Evolutionary conservation across 1,284 basidiomycete species (phyloP), one percentile per base, ranked within the genome.

Genomic region (Pseudozyma thailandica): DNA sequence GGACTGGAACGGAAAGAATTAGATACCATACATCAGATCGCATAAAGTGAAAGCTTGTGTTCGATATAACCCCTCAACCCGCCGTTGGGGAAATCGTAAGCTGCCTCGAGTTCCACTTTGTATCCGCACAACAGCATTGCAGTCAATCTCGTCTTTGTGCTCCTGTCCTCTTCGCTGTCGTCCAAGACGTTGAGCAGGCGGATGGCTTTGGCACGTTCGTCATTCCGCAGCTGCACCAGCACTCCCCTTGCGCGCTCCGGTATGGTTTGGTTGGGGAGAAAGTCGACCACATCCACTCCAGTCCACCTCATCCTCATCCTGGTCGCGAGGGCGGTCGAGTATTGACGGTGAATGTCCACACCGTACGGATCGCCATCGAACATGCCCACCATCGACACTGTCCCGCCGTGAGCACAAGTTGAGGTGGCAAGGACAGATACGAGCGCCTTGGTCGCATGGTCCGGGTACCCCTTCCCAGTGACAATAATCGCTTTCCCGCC

Each of bases 381-480:
- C 25, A 57, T 6, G 2, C 59, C 62, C 9, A 41, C 44, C 43
- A 57, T 27, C 23, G n/a, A 15, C 5, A 65, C 33, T 3, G 15
- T 42, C 2, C 18, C 15, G 2, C 21, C 37, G 12, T 20, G 21
- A 9, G 20, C 21, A 15, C 26, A 46, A 1, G 5, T 21, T 0
- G 28, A 4, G 3, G 16, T 12, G 0, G 38, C 12, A 2, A 75
- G 26, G 1, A 57, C 37, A 6, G 21, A 15, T 3, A 78, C 44
- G 15, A 79, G 35, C 8, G 39, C 39, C 3, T 63, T 52, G 4
- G 74, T 75, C 1, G 72, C 71, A 3, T 46, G 31, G 45, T 81
- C 79, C 1, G 79, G 74, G 44, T 81, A 81, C 1, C 79, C 79
- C 44, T 75, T 76, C 0, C 62, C 79, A 44, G 71, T 58, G 2